Conservation (phyloP, 176 grass and related monocot species). For the Ensete glaucum region DNA sequence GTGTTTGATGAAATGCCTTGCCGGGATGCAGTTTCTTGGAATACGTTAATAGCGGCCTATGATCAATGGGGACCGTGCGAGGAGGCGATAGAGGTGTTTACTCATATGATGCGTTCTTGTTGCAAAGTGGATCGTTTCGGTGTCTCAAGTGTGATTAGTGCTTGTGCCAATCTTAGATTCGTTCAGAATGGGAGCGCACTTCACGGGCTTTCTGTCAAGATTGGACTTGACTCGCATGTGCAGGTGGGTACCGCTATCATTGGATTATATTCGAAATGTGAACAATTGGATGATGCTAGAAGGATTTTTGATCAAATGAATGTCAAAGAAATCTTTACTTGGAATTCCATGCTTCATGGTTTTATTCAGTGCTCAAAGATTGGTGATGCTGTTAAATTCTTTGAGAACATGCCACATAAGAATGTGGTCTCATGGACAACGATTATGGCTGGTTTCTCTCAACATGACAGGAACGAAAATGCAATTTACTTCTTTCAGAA, state of each 20-base stretch:
- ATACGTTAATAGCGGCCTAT: slow-evolving; percentile 23
- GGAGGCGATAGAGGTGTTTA: slow-evolving; percentile 14
- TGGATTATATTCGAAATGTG: slow-evolving; percentile 18
- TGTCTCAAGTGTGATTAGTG: slow-evolving; percentile 17
- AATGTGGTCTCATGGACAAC: slow-evolving; percentile 31
- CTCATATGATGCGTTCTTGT: slow-evolving; percentile 7
- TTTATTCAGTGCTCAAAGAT: slow-evolving; percentile 21
- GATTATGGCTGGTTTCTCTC: slow-evolving; percentile 16
- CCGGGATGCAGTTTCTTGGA: slow-evolving; percentile 21
- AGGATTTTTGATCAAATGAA: slow-evolving; percentile 14
- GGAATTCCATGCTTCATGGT: slow-evolving; percentile 26
- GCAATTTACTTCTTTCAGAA: slow-evolving; percentile 11
- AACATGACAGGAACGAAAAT: slow-evolving; percentile 9
- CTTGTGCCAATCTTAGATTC: slow-evolving; percentile 26
- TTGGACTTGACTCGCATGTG: slow-evolving; percentile 21
- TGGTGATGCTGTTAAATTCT: slow-evolving; percentile 13
- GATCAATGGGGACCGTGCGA: slow-evolving; percentile 21
- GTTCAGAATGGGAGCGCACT: slow-evolving; percentile 3
- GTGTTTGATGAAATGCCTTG: slow-evolving; percentile 26
- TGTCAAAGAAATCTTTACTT: slow-evolving; percentile 22
- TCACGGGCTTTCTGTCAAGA: slow-evolving; percentile 18
- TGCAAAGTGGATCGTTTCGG: slow-evolving; percentile 17
- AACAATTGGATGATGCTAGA: slow-evolving; percentile 12
- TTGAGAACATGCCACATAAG: slow-evolving; percentile 12
- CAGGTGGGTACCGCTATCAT: slow-evolving; percentile 21